phyloP scores from a whole-genome alignment of 208 protist genomes.

The Acanthamoeba triangularis region DNA sequence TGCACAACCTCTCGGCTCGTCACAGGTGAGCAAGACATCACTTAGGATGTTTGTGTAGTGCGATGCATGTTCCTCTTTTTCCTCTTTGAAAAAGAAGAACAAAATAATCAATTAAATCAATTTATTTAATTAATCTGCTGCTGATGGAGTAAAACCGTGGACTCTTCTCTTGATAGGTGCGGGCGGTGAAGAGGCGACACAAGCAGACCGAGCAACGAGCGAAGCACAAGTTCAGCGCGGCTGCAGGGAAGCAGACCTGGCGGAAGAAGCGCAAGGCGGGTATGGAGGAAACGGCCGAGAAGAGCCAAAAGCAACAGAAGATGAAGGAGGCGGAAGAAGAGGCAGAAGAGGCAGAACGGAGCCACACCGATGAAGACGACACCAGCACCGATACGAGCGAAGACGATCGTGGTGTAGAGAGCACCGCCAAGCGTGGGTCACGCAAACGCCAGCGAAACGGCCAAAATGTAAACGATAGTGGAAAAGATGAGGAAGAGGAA shows the following conservation, averaged over 20 bases:
- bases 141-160: too few species aligned
- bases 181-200: conserved; percentile 10
- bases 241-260: background rate
- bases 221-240: background rate
- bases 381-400: too few species aligned
- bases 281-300: background rate
- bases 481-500: background rate
- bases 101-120: too few species aligned
- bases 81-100: too few species aligned
- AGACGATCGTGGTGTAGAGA: too few species aligned
- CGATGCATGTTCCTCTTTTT: too few species aligned
- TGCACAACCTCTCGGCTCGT: too few species aligned
- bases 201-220: background rate
- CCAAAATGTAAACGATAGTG: too few species aligned
- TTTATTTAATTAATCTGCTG: background rate
- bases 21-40: too few species aligned
- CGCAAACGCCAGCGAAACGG: too few species aligned
- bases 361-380: background rate
- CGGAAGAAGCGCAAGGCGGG: background rate
- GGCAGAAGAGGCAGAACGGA: background rate
- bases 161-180: background rate
- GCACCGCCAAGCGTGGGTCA: background rate
- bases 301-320: background rate
- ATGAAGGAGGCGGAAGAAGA: background rate
- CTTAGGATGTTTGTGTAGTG: too few species aligned